Evolutionary conservation across 176 grass and related monocot genomes (phyloP), one percentile per base, ranked within the genome.

Genomic region (Guadua angustifolia): DNA sequence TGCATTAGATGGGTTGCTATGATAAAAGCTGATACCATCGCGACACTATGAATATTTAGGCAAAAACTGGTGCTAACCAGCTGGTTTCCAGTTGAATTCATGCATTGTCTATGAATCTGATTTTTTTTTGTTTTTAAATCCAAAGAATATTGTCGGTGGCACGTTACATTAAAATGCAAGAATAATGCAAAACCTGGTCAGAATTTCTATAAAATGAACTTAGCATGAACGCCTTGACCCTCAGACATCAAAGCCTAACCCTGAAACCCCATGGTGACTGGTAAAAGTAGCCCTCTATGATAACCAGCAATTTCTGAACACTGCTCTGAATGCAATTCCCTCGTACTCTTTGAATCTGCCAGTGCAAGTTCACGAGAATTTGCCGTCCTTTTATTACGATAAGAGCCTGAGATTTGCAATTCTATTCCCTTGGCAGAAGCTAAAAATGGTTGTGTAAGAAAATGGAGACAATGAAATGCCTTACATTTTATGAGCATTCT

Each of bases 281-380:
- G 5, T 71, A 22, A 46, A 71, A 21, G 71, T 53, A 55, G 50
- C 32, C 0, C 4, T 62, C 12, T 74, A 63, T 55, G 35, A 64
- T 73, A 26, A 49, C 7, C 43, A 26, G 16, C 9, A 71, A 18
- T 58, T 29, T 61, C 43, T 21, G 47, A 74, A 84, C 51, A 57
- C 72, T 75, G 46, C 22, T 38, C 55, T 13, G 32, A 53, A 53
- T 66, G 46, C 33, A 24, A 62, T 32, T 21, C 11, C 14, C 1
- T 5, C 13, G 4, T 26, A 73, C 52, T 62, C 10, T 50, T 7
- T 50, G 17, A 65, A 66, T 66, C 36, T 55, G 60, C 25, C 46
- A 36, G 42, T 79, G 64, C 63, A 50, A 51, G 52, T 51, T 1
- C 12, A 53, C 33, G n/a, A 84, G 52, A 19, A 75, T 22, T 75